Percentiles rank a stretch among this genome's conserved stretches.
phyloP scores from a whole-genome alignment of 306 rosid genomes.

The Ochetophila trinervis region DNA sequence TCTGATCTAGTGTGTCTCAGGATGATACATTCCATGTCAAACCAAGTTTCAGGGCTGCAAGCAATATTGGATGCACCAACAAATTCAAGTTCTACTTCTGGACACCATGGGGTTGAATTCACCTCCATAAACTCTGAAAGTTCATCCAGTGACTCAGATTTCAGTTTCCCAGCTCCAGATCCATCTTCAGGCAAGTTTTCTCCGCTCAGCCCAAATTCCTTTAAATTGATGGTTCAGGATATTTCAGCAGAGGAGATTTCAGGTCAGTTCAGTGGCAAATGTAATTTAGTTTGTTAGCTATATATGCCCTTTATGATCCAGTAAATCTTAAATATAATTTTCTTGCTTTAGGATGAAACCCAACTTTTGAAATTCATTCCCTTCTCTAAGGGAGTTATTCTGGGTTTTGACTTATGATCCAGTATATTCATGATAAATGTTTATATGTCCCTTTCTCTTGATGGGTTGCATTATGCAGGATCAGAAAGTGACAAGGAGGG shows the following conservation, averaged over 20 bases:
- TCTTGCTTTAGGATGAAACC: not conserved
- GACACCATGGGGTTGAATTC: constrained; percentile 43
- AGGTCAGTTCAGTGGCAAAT: constrained; percentile 45
- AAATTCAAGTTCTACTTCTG: constrained; percentile 58
- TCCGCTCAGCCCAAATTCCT: constrained; percentile 36
- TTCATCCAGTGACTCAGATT: constrained; percentile 76
- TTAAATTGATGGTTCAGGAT: constrained; percentile 64
- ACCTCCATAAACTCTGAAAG: constrained; percentile 77
- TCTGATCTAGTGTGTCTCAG: constrained; percentile 87
- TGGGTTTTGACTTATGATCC: not conserved
- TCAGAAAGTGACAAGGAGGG: constrained; percentile 66
- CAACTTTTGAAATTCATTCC: not conserved
- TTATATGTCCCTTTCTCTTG: constrained; percentile 15
- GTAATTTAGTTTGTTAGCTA: not conserved
- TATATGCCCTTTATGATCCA: not conserved
- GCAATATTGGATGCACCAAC: constrained; percentile 60
- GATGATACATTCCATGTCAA: constrained; percentile 86
- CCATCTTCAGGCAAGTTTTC: constrained; percentile 36
- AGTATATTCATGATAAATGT: constrained; percentile 5
- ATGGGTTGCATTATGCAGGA: constrained; percentile 58
- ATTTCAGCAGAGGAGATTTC: constrained; percentile 61
- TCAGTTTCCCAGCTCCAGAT: constrained; percentile 59
- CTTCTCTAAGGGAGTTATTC: too few species aligned
- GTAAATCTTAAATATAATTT: not conserved
- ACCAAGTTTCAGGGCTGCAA: constrained; percentile 83